A percentile compares a stretch with the other conserved stretches of the same genome.
Conservation (phyloP, 2,329 filamentous ascomycete genomes). For the Penicillium sp. region DNA sequence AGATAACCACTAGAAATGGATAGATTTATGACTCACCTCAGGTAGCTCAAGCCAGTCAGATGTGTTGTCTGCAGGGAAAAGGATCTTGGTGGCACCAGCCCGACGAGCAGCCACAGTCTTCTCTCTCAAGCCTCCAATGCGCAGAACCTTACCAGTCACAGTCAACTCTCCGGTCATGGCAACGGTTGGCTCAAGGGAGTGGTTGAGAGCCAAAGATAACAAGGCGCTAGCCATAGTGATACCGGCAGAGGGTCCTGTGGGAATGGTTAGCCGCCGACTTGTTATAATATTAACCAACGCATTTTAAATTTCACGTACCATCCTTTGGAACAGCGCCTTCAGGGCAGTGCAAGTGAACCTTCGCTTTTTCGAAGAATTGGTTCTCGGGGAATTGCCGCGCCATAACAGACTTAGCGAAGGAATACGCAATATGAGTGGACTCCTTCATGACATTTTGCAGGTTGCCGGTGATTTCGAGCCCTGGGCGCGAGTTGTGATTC, state of each 20-base stretch:
- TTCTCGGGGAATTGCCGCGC: conserved; percentile 83
- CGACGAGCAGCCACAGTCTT: conserved; percentile 95
- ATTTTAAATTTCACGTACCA: conserved; percentile 44
- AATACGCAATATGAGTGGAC: conserved; percentile 91
- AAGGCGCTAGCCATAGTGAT: conserved; percentile 98
- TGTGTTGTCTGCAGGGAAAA: conserved; percentile 93
- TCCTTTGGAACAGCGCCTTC: conserved; percentile 97
- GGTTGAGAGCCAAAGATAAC: conserved; percentile 77
- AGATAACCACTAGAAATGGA: conserved; percentile 7
- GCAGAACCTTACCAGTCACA: conserved; percentile 90
- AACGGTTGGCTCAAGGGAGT: conserved; percentile 75
- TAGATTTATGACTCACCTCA: conserved; percentile 65
- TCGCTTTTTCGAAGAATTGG: conserved; percentile 92
- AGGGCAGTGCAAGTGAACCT: conserved; percentile 92
- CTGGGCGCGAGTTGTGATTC: conserved; percentile 68
- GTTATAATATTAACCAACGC: conserved; percentile 2
- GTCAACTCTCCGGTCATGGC: conserved; percentile 99
- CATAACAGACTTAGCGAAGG: conserved; percentile 87
- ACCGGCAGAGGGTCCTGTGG: conserved; percentile 71
- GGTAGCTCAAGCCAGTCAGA: conserved; percentile 97
- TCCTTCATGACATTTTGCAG: conserved; percentile 98
- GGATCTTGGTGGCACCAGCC: conserved; percentile 86
- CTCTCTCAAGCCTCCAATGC: conserved; percentile 90
- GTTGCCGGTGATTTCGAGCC: conserved; percentile 89
- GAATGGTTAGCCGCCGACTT: conserved; percentile 11